Evolutionary conservation across 768 basidiomycete genomes (phyloP), one percentile per base, ranked within the genome.

Genomic region (Baorangia bicolor): DNA sequence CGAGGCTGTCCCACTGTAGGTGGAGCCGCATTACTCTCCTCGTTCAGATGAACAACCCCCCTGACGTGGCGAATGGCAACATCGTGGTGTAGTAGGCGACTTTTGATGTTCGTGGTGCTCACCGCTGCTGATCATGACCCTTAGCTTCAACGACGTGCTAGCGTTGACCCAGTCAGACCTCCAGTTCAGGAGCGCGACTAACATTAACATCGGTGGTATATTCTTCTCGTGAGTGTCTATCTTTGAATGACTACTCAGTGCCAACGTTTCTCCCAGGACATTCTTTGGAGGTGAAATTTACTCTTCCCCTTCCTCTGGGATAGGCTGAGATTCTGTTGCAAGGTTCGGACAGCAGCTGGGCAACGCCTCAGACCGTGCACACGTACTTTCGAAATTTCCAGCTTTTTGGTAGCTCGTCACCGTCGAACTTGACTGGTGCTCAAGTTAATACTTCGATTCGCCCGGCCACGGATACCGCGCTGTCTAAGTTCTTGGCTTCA

Each of bases 341-440:
- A 82, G 85, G 87, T 23, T 78, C 78, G 55, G 88, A 94, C 64
- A 53, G 74, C 5, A 79, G 79, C 34, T 94, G 88, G 88, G 87
- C 87, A 23, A 85, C 90, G 0, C 81, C 87, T 6, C 70, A 77
- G 5, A 81, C 80, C 1, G 83, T 85, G 7, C 81, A 87, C 64
- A 85, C 86, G 1, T 93, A 88, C 69, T 94, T 81, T 76, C 84
- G 88, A 58, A 88, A 92, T 69, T 76, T 94, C 51, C 75, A 77
- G 44, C 69, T 91, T 34, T 90, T 81, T 78, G 87, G 80, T 21
- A 77, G 82, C 55, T 77, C 75, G 1, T 59, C 73, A 6, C 66
- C 82, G 2, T 85, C 85, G 4, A 83, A 69, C 49, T 61, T 70
- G 47, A 71, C 68, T 25, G 66, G 67, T 8, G n/a, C 28, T 5